Evolutionary conservation across 148 eudicot species (phyloP).

Genomic region (Limonium bicolor): DNA sequence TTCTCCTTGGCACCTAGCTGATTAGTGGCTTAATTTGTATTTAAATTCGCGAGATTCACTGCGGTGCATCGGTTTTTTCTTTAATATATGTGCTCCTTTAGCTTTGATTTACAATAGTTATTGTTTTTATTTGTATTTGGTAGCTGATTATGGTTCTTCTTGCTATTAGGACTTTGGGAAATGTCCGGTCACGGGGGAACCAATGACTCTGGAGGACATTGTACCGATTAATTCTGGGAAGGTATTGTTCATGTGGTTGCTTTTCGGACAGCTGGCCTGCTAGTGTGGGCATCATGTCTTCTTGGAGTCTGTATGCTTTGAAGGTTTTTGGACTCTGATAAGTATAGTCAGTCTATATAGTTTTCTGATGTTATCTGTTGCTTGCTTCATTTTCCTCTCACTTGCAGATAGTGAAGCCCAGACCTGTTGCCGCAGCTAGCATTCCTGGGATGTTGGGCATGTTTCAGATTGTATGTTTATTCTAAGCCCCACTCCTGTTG

Average conservation of each 20-base stretch:
- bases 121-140: no score
- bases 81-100: no score
- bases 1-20: not conserved
- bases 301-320: no score
- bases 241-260: constrained; percentile 26
- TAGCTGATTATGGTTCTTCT: no score
- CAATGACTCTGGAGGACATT: constrained; percentile 65
- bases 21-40: no score
- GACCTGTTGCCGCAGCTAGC: constrained; percentile 92
- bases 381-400: not conserved
- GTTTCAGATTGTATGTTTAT: constrained; percentile 79
- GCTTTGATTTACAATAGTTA: no score
- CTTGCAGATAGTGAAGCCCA: constrained; percentile 92
- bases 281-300: no score
- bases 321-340: not conserved
- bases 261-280: no score
- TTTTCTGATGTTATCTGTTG: not conserved
- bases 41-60: no score
- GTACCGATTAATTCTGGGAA: constrained; percentile 75
- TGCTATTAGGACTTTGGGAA: constrained; percentile 64
- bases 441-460: constrained; percentile 98
- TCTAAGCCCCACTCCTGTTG: not conserved
- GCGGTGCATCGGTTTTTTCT: no score
- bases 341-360: not conserved
- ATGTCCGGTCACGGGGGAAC: constrained; percentile 90